Conservation (phyloP, 495 filamentous ascomycete genomes). For the Aspergillus bridgeri region DNA sequence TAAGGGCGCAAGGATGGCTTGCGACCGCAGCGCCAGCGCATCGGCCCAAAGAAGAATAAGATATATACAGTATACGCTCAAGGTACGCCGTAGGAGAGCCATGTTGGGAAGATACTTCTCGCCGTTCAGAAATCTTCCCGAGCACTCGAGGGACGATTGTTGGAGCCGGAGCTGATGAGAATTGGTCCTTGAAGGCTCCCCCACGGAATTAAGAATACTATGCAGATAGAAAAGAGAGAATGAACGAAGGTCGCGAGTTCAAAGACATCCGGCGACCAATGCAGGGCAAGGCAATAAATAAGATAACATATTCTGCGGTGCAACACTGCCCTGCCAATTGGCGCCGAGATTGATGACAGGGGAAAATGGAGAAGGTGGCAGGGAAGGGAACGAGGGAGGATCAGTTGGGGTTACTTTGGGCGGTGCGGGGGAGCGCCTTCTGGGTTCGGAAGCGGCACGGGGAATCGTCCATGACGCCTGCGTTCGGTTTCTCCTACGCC, state of each 20-base stretch:
- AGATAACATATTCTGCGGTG: conserved; percentile 5
- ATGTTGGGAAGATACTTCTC: conserved; percentile 6
- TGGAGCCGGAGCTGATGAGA: conserved; percentile 4
- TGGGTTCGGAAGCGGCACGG: too few species aligned
- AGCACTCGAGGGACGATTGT: too few species aligned
- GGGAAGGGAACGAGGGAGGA: too few species aligned
- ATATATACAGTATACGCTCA: conserved; percentile 23
- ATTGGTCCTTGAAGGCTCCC: not conserved
- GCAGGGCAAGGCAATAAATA: not conserved
- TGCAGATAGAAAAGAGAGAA: not conserved
- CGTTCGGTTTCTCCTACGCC: too few species aligned
- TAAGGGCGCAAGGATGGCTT: conserved; percentile 21
- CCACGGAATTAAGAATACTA: not conserved
- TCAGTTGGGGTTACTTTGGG: too few species aligned
- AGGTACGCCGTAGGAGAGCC: conserved; percentile 12
- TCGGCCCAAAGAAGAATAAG: conserved; percentile 19
- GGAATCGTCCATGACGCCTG: too few species aligned
- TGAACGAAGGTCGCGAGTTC: not conserved
- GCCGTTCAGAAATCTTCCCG: too few species aligned
- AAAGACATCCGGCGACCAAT: conserved; percentile 11
- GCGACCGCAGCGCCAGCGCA: conserved; percentile 31
- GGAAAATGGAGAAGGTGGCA: not conserved
- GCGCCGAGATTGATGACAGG: not conserved
- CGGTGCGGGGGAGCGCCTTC: too few species aligned
- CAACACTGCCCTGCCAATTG: conserved; percentile 7